Conservation (phyloP, 768 basidiomycete genomes). For the Cystoderma amianthinum region DNA sequence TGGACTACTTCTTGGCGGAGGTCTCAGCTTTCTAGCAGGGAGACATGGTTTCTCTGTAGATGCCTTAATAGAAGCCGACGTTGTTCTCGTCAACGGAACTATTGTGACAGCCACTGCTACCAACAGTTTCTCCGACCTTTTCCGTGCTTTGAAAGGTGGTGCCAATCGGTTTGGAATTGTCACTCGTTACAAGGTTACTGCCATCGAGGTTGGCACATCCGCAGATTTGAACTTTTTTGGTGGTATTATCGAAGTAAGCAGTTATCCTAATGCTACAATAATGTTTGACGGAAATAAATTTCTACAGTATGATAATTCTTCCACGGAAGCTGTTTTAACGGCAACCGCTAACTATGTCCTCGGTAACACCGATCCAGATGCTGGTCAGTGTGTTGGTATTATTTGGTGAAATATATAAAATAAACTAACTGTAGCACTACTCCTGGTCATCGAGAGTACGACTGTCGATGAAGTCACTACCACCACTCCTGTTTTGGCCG, state of each 20-base stretch:
- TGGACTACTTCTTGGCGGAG: conserved; percentile 36
- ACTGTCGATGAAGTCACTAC: too few species aligned
- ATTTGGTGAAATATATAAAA: not conserved
- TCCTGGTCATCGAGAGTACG: too few species aligned
- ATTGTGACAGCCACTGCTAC: conserved; percentile 31
- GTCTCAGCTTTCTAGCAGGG: conserved; percentile 30
- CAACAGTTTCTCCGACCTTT: conserved; percentile 34
- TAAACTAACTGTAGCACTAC: too few species aligned
- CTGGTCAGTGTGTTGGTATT: conserved; percentile 18
- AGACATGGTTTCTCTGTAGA: conserved; percentile 33
- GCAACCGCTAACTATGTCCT: conserved; percentile 28
- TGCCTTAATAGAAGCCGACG: conserved; percentile 27
- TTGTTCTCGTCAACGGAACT: conserved; percentile 31
- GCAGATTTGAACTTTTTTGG: conserved; percentile 30
- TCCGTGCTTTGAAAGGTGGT: conserved; percentile 36
- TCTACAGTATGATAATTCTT: conserved; percentile 26
- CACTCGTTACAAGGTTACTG: conserved; percentile 31
- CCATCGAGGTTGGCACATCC: conserved; percentile 28
- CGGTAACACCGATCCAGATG: conserved; percentile 28
- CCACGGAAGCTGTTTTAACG: conserved; percentile 26
- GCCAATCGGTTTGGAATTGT: conserved; percentile 39
- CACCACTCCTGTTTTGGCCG: too few species aligned
- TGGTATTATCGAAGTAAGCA: conserved; percentile 25
- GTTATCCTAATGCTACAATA: not conserved
- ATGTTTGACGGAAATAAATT: not conserved